These are phyloP conservation scores for Protea cynaroides DNA, from an alignment of 164 flowering plant genomes.

Conservation along the genomic window DNA sequence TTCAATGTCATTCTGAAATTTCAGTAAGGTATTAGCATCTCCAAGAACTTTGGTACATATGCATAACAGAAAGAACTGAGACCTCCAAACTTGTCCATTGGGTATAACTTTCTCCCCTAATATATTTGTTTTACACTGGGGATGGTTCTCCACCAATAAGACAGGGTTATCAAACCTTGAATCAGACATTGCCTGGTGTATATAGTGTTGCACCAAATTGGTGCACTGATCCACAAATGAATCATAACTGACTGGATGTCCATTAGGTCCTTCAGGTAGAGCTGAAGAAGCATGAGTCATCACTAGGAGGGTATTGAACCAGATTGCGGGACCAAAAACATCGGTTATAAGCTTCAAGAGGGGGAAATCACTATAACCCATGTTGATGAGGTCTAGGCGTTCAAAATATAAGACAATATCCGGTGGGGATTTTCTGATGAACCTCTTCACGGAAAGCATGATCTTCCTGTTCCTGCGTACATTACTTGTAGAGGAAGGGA, in stretches of 20 bases:
- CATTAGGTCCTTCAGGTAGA: constrained; percentile 82
- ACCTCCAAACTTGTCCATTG: constrained; percentile 79
- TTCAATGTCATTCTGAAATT: constrained; percentile 53
- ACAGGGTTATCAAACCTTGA: constrained; percentile 73
- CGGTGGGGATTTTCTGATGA: constrained; percentile 59
- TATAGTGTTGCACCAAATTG: constrained; percentile 54
- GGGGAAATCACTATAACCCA: constrained; percentile 62
- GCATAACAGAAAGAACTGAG: constrained; percentile 67
- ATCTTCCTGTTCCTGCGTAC: constrained; percentile 59
- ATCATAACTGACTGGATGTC: constrained; percentile 62
- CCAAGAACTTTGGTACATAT: constrained; percentile 71
- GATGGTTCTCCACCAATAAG: constrained; percentile 84
- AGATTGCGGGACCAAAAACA: constrained; percentile 72
- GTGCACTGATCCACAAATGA: constrained; percentile 56
- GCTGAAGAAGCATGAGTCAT: constrained; percentile 80
- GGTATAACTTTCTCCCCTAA: constrained; percentile 79
- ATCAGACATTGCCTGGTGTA: constrained; percentile 74
- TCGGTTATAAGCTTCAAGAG: constrained; percentile 82
- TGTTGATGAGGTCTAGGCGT: constrained; percentile 71
- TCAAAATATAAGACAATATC: constrained; percentile 86
- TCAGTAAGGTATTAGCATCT: constrained; percentile 62
- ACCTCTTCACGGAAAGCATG: constrained; percentile 60
- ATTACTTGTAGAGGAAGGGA: constrained; percentile 45
- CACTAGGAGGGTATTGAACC: constrained; percentile 91
- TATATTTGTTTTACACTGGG: constrained; percentile 52